Conservation (phyloP, 164 flowering plant genomes). For the Vitis rotundifolia region DNA sequence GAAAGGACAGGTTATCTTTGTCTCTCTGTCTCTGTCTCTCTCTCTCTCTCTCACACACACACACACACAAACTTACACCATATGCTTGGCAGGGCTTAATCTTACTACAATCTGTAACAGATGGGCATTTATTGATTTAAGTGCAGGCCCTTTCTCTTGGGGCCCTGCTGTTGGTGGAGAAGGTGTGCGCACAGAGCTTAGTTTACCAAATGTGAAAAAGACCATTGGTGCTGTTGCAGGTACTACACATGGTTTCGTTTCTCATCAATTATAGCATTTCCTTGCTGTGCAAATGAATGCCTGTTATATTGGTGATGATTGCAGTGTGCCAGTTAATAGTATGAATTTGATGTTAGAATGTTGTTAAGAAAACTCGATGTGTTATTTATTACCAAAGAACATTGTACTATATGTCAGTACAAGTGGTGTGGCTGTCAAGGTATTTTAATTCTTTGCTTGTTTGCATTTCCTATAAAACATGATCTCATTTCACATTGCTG, state of each 20-base stretch:
- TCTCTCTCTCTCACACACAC: background rate
- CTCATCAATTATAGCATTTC: background rate
- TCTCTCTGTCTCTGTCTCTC: slow-evolving; percentile 10
- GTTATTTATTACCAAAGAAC: no score
- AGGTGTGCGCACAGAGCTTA: slow-evolving; percentile 93
- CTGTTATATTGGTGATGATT: background rate
- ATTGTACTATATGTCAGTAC: background rate
- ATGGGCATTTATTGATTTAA: slow-evolving; percentile 96
- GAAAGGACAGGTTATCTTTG: slow-evolving; percentile 64
- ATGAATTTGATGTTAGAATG: background rate
- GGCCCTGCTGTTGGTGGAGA: slow-evolving; percentile 99
- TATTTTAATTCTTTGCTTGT: background rate
- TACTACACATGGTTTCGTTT: slow-evolving; percentile 11
- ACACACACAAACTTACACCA: background rate
- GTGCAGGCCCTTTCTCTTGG: slow-evolving; percentile 99
- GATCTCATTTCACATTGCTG: background rate
- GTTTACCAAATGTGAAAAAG: slow-evolving; percentile 84
- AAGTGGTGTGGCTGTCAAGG: background rate
- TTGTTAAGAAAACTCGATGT: background rate
- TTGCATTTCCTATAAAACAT: background rate
- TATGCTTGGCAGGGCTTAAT: background rate
- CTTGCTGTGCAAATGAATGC: background rate
- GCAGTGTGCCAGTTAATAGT: background rate
- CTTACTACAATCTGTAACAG: slow-evolving; percentile 35
- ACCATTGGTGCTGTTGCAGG: slow-evolving; percentile 95